A percentile compares a stretch with the other conserved stretches of the same genome.
phyloP scores from a whole-genome alignment of 2,329 filamentous ascomycete species.

The Colletotrichum zoysiae region DNA sequence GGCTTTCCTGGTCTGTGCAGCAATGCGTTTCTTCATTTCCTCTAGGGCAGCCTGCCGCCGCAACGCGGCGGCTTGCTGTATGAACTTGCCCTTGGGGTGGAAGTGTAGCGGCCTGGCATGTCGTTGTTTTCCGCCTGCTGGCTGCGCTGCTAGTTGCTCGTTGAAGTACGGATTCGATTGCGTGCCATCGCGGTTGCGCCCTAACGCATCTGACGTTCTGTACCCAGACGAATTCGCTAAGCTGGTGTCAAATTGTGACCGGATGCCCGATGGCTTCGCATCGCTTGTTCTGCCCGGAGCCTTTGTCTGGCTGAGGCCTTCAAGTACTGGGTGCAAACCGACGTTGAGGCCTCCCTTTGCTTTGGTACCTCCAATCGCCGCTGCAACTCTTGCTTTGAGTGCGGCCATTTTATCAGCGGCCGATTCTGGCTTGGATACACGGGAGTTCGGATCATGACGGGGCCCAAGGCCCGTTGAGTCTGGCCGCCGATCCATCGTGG shows the following conservation, averaged over 20 bases:
- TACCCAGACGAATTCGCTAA: slow-evolving; percentile 37
- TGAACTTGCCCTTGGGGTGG: slow-evolving; percentile 97
- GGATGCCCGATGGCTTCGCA: slow-evolving; percentile 39
- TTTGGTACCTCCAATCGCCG: slow-evolving; percentile 73
- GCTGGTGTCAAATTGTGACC: slow-evolving; percentile 37
- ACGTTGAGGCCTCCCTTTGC: slow-evolving; percentile 78
- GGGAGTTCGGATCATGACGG: slow-evolving; percentile 65
- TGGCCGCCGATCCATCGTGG: slow-evolving; percentile 65
- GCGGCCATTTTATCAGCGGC: slow-evolving; percentile 78
- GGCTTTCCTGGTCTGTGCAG: slow-evolving; percentile 87
- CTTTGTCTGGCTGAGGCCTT: slow-evolving; percentile 65
- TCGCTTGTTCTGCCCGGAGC: slow-evolving; percentile 55
- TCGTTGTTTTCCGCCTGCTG: slow-evolving; percentile 68
- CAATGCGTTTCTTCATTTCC: slow-evolving; percentile 94
- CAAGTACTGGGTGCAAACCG: slow-evolving; percentile 81
- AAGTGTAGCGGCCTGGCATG: slow-evolving; percentile 85
- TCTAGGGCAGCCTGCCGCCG: slow-evolving; percentile 90
- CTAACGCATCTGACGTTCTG: slow-evolving; percentile 54
- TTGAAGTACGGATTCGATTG: slow-evolving; percentile 84
- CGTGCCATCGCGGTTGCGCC: slow-evolving; percentile 46
- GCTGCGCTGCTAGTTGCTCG: slow-evolving; percentile 72
- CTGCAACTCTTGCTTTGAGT: slow-evolving; percentile 83
- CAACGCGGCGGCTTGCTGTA: slow-evolving; percentile 90
- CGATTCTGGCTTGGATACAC: slow-evolving; percentile 68
- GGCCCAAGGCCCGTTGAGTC: slow-evolving; percentile 66